phyloP scores from a whole-genome alignment of 1,284 basidiomycete species.

The Ganoderma lingzhi region DNA sequence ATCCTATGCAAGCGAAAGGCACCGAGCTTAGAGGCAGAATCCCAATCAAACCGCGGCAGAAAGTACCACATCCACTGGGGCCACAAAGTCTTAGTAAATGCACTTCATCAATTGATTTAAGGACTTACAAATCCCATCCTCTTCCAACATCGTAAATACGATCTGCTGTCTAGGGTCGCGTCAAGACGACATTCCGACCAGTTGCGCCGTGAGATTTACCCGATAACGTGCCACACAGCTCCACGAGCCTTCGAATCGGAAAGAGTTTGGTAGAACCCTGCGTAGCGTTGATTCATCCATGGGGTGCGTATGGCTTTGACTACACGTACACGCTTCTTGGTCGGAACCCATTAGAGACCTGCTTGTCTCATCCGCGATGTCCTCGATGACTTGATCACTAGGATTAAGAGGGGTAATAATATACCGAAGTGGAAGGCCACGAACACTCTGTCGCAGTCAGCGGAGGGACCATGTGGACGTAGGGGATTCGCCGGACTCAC shows the following conservation, averaged over 20 bases:
- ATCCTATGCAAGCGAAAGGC: conserved; percentile 45
- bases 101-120: background rate
- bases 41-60: background rate
- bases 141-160: conserved; percentile 59
- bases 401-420: conserved; percentile 24
- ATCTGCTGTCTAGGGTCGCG: conserved; percentile 56
- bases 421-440: background rate
- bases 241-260: conserved; percentile 56
- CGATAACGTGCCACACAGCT: conserved; percentile 68
- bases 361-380: conserved; percentile 52
- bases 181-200: background rate
- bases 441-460: background rate
- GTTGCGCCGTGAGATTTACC: conserved; percentile 39
- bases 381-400: conserved; percentile 52
- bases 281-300: background rate
- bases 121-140: conserved; percentile 48
- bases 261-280: conserved; percentile 63
- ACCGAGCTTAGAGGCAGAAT: background rate
- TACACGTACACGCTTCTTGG: conserved; percentile 60
- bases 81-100: background rate
- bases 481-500: conserved; percentile 34
- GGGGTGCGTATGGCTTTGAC: background rate
- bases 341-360: conserved; percentile 64
- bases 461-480: background rate
- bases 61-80: conserved; percentile 36